Conservation (phyloP, 345 rosid genomes). For the Citrus australasica region DNA sequence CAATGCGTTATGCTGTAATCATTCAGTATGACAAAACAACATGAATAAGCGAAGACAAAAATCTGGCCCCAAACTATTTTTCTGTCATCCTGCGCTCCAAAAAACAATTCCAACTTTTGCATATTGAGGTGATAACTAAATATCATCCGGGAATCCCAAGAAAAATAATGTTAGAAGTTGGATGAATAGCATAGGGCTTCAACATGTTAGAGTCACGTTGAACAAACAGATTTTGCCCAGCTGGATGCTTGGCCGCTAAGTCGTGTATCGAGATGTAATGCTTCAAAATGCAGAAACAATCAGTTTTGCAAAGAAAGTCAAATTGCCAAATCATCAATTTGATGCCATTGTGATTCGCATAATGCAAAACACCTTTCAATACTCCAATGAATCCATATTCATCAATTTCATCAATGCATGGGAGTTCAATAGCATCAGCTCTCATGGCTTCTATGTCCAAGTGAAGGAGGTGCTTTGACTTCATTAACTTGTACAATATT, state of each 20-base stretch:
- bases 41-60: background rate
- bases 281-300: background rate
- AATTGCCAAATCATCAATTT: background rate
- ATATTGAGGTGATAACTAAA: background rate
- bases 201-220: background rate
- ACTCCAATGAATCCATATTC: background rate
- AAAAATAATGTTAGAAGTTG: background rate
- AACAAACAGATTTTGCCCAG: background rate
- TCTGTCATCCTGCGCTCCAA: no score
- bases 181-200: background rate
- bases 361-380: background rate
- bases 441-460: background rate
- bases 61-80: background rate
- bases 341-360: background rate
- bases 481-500: background rate
- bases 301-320: background rate
- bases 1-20: background rate
- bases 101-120: background rate
- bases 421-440: background rate
- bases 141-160: background rate
- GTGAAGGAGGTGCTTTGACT: background rate
- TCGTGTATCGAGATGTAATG: background rate
- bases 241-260: background rate
- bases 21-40: background rate
- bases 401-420: background rate